Conservation (phyloP, 306 rosid species). For the Citrullus mucosospermus region DNA sequence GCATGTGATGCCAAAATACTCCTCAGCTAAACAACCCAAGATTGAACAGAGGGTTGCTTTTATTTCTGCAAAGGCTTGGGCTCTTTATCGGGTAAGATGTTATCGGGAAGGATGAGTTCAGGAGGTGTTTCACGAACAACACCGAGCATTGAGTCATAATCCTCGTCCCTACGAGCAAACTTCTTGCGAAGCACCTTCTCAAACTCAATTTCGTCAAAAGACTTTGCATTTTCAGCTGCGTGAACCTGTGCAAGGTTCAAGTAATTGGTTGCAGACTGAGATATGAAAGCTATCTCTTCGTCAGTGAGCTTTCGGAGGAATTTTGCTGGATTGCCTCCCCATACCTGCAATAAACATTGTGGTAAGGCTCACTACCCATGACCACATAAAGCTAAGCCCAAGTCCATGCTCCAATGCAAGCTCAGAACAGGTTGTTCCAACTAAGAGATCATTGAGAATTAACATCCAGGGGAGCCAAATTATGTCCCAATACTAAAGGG, state of each 20-base stretch:
- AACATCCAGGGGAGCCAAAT: background rate
- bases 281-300: conserved; percentile 77
- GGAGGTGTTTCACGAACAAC: conserved; percentile 40
- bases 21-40: conserved; percentile 24
- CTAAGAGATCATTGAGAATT: background rate
- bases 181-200: conserved; percentile 71
- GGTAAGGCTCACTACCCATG: background rate
- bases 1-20: conserved; percentile 25
- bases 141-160: conserved; percentile 43
- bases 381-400: background rate
- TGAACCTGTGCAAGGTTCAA: conserved; percentile 79
- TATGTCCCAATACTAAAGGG: background rate
- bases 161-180: conserved; percentile 48
- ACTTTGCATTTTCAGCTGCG: conserved; percentile 77
- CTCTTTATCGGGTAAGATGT: conserved; percentile 33
- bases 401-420: background rate
- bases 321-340: conserved; percentile 98
- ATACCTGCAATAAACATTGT: conserved; percentile 39
- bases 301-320: conserved; percentile 87
- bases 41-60: conserved; percentile 12
- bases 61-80: conserved; percentile 27
- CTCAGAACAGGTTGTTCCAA: background rate
- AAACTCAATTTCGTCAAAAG: conserved; percentile 57
- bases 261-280: conserved; percentile 76
- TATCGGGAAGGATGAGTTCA: conserved; percentile 42